phyloP scores from a whole-genome alignment of 352 stramenopile genomes.

The Elongisporangium undulatum region DNA sequence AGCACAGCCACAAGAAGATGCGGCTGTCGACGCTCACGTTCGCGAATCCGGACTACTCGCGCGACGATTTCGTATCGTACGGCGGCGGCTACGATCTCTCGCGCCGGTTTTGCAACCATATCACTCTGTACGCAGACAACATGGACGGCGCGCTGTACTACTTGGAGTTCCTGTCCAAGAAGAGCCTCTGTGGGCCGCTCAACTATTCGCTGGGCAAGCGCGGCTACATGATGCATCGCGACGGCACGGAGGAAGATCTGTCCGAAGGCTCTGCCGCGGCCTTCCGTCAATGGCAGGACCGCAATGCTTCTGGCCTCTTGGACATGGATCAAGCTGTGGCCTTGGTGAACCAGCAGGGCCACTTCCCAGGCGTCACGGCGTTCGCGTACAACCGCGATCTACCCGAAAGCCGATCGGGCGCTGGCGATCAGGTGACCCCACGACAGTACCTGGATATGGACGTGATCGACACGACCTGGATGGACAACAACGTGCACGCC shows the following conservation, averaged over 20 bases:
- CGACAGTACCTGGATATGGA: slow-evolving; percentile 74
- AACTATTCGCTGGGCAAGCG: slow-evolving; percentile 52
- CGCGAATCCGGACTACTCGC: slow-evolving; percentile 75
- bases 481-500: slow-evolving; percentile 83
- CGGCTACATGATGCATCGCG: slow-evolving; percentile 48
- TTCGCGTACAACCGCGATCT: slow-evolving; percentile 51
- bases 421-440: slow-evolving; percentile 11
- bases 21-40: slow-evolving; percentile 62
- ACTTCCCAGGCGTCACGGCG: slow-evolving; percentile 41
- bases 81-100: slow-evolving; percentile 49
- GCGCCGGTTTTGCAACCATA: slow-evolving; percentile 48
- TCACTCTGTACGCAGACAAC: slow-evolving; percentile 75
- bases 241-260: slow-evolving; percentile 14
- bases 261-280: slow-evolving; percentile 4
- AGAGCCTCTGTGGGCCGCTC: slow-evolving; percentile 28
- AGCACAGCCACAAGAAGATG: slow-evolving; percentile 8
- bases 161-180: slow-evolving; percentile 51
- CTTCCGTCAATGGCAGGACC: neutral
- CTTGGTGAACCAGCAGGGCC: slow-evolving; percentile 46
- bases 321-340: slow-evolving; percentile 54
- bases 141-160: slow-evolving; percentile 74
- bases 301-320: slow-evolving; percentile 2
- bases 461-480: slow-evolving; percentile 86
- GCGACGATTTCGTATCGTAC: slow-evolving; percentile 54
- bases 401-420: neutral